Conservation (phyloP, 805 yeast species). For the Monosporozyma aquatica region DNA sequence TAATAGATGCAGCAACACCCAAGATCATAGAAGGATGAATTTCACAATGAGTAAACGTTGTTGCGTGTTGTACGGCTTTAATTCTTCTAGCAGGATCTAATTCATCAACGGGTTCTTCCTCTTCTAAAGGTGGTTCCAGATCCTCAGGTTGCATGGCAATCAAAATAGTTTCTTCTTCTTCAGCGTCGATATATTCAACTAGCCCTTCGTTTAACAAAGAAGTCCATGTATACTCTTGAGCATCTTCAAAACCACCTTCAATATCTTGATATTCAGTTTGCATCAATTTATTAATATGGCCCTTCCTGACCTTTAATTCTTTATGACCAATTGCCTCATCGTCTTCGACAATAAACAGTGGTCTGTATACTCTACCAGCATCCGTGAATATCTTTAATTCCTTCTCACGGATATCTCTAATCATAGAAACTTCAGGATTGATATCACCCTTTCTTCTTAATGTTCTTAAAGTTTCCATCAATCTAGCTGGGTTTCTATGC, state of each 20-base stretch:
- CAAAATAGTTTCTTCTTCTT: conserved; percentile 96
- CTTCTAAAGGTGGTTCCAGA: conserved; percentile 58
- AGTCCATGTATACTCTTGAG: conserved; percentile 71
- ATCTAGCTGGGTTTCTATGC: conserved; percentile 88
- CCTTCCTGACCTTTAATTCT: conserved; percentile 76
- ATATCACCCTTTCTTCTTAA: conserved; percentile 93
- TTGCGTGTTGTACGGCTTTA: conserved; percentile 59
- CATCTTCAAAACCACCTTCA: conserved; percentile 43
- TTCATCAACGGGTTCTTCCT: conserved; percentile 33
- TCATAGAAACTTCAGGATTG: conserved; percentile 91
- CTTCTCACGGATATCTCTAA: conserved; percentile 92
- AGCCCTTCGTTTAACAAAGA: conserved; percentile 76
- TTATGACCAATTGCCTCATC: conserved; percentile 54
- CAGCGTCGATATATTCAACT: conserved; percentile 96
- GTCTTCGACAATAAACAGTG: conserved; percentile 87
- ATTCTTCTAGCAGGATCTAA: conserved; percentile 64
- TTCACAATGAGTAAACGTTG: conserved; percentile 96
- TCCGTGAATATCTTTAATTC: conserved; percentile 95
- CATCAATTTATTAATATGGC: conserved; percentile 64
- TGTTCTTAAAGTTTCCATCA: conserved; percentile 83
- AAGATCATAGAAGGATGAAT: conserved; percentile 98
- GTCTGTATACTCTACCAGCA: conserved; percentile 97
- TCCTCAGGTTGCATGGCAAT: conserved; percentile 99
- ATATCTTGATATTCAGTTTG: conserved; percentile 52
- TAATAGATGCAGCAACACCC: conserved; percentile 97